phyloP scores from a whole-genome alignment of 1,284 basidiomycete genomes.

The Takashimella koratensis region DNA sequence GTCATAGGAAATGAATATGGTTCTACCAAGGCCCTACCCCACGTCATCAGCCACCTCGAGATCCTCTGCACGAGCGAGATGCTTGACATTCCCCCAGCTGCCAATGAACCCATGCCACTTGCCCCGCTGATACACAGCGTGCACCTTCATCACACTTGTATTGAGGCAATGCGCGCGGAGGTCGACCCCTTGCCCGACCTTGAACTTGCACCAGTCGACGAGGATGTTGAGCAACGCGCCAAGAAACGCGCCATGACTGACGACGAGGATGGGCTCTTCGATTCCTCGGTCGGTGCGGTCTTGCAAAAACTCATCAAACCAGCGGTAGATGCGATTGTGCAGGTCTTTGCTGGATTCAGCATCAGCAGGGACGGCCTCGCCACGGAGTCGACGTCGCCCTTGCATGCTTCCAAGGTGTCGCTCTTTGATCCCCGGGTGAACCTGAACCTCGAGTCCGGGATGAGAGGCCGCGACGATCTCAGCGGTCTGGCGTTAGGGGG shows the following conservation, averaged over 20 bases:
- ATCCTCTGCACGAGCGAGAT: conserved; percentile 19
- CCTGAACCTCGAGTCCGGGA: conserved; percentile 13
- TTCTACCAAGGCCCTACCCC: not conserved
- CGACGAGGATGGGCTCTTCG: conserved; percentile 25
- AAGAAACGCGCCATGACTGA: conserved; percentile 45
- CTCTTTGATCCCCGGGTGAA: conserved; percentile 29
- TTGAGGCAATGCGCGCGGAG: conserved; percentile 21
- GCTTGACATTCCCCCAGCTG: conserved; percentile 28
- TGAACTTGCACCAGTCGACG: conserved; percentile 11
- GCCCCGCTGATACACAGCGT: conserved; percentile 6
- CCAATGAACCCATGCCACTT: conserved; percentile 22
- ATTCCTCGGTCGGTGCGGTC: not conserved
- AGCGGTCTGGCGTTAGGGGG: conserved; percentile 28
- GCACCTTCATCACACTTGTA: conserved; percentile 32
- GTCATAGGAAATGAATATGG: not conserved
- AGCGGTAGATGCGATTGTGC: conserved; percentile 13
- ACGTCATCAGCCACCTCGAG: conserved; percentile 20
- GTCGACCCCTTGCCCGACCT: conserved; percentile 13
- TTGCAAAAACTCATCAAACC: conserved; percentile 18
- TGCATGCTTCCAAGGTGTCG: conserved; percentile 34
- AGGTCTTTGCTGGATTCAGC: conserved; percentile 21
- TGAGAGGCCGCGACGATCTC: conserved; percentile 28
- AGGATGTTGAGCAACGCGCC: conserved; percentile 22
- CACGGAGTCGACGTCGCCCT: conserved; percentile 24
- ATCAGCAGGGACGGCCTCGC: conserved; percentile 26